Percentiles rank a stretch among this genome's conserved stretches.
Conservation (phyloP, 164 flowering plant species). For the Litsea cubeba region DNA sequence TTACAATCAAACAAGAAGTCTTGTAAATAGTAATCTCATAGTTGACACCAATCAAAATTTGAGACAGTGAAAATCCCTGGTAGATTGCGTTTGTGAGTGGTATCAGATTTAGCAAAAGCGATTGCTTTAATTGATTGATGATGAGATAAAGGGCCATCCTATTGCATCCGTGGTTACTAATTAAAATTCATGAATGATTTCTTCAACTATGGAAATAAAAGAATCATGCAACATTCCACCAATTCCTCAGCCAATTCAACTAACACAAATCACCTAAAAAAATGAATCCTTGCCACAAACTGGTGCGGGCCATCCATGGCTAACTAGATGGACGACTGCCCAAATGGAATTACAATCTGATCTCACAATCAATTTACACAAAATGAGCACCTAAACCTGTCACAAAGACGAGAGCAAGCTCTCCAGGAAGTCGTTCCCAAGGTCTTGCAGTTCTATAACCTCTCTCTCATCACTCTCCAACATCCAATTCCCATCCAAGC, state of each 20-base stretch:
- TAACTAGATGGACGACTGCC: background rate
- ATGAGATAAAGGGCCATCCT: too few relatives aligned
- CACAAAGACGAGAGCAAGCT: slow-evolving; percentile 46
- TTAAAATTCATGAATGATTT: background rate
- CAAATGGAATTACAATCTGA: background rate
- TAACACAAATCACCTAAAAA: background rate
- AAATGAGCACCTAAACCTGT: background rate
- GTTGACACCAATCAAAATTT: too few relatives aligned
- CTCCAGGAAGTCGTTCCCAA: slow-evolving; percentile 68
- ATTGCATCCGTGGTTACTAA: too few relatives aligned
- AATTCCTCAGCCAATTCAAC: background rate
- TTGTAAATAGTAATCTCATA: too few relatives aligned
- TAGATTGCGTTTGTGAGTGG: too few relatives aligned
- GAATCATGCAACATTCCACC: background rate
- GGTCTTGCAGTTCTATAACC: slow-evolving; percentile 60
- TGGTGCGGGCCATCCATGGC: background rate
- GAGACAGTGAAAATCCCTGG: too few relatives aligned
- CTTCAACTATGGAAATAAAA: background rate
- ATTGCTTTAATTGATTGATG: too few relatives aligned
- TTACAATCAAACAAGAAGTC: too few relatives aligned
- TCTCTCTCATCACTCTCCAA: slow-evolving; percentile 16
- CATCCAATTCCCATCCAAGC: slow-evolving; percentile 24
- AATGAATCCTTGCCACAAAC: background rate
- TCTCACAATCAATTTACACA: background rate
- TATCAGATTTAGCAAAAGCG: too few relatives aligned